Percentiles rank a stretch among this genome's conserved stretches.
These are phyloP conservation scores for Colletotrichum endophyticum DNA, from an alignment of 2,329 filamentous ascomycete species.

Conservation along the genomic window DNA sequence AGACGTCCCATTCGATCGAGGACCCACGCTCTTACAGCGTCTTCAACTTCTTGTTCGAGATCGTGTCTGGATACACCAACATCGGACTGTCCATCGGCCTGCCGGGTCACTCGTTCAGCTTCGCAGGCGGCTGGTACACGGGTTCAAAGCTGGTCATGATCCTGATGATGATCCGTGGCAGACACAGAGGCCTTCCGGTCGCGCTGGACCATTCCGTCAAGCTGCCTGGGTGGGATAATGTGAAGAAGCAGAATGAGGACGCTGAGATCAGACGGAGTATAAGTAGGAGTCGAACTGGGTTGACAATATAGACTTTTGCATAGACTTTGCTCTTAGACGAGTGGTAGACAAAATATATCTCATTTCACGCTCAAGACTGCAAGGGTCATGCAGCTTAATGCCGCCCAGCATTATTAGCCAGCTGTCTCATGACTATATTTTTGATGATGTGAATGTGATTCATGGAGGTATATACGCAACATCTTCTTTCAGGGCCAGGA, in stretches of 20 bases:
- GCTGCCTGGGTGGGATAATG: conserved; percentile 38
- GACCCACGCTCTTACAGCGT: conserved; percentile 60
- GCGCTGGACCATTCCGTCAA: conserved; percentile 59
- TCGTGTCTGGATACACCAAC: conserved; percentile 62
- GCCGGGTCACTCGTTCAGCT: conserved; percentile 57
- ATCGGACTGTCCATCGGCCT: conserved; percentile 65
- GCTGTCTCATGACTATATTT: too few species aligned
- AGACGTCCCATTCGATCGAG: conserved; percentile 57
- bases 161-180: conserved; percentile 60
- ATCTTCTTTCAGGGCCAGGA: too few species aligned
- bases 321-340: neutral
- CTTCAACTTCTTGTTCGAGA: conserved; percentile 66
- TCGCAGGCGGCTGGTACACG: conserved; percentile 58
- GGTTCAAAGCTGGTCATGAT: conserved; percentile 63
- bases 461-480: too few species aligned
- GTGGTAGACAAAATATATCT: neutral
- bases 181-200: conserved; percentile 61
- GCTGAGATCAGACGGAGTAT: conserved; percentile 4
- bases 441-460: too few species aligned
- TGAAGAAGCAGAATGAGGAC: conserved; percentile 33
- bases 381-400: neutral
- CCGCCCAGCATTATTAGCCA: fast-evolving
- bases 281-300: neutral
- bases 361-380: neutral
- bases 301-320: neutral